Percentiles rank a stretch among this genome's conserved stretches.
These are phyloP conservation scores for Suillus paluster DNA, from an alignment of 768 basidiomycete species.

Conservation along the genomic window DNA sequence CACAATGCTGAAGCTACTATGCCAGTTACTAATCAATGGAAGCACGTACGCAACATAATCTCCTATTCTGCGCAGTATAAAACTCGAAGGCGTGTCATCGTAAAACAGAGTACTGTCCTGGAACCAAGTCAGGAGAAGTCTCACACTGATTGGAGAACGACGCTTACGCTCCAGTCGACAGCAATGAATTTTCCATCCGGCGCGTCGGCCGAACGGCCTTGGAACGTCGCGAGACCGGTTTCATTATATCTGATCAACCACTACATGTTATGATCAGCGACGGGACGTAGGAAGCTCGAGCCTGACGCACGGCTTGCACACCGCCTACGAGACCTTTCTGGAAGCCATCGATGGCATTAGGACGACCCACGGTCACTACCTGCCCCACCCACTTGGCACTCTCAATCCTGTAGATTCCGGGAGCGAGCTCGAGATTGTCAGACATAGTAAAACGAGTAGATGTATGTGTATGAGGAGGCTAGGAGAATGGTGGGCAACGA, in stretches of 20 bases:
- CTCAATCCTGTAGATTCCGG: too few species aligned
- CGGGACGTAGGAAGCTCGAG: too few species aligned
- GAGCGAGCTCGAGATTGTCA: too few species aligned
- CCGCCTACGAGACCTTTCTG: too few species aligned
- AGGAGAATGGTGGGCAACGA: too few species aligned
- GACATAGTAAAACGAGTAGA: too few species aligned
- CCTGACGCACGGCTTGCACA: too few species aligned
- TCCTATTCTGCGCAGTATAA: background rate
- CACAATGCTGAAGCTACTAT: background rate
- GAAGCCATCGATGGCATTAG: too few species aligned
- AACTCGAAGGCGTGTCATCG: background rate
- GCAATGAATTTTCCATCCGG: background rate
- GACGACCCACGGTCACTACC: too few species aligned
- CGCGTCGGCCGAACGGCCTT: background rate
- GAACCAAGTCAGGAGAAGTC: background rate
- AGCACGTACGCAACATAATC: background rate
- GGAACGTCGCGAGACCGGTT: background rate
- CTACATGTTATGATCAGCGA: background rate
- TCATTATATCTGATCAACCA: background rate
- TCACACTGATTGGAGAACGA: background rate
- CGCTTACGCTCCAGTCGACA: background rate
- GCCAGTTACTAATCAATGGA: background rate
- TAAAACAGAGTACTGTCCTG: background rate
- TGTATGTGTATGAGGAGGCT: too few species aligned
- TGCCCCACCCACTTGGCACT: too few species aligned